Percentiles rank a stretch among this genome's conserved stretches.
Conservation (phyloP, 2,329 filamentous ascomycete genomes). For the Bipolaris sorokiniana region DNA sequence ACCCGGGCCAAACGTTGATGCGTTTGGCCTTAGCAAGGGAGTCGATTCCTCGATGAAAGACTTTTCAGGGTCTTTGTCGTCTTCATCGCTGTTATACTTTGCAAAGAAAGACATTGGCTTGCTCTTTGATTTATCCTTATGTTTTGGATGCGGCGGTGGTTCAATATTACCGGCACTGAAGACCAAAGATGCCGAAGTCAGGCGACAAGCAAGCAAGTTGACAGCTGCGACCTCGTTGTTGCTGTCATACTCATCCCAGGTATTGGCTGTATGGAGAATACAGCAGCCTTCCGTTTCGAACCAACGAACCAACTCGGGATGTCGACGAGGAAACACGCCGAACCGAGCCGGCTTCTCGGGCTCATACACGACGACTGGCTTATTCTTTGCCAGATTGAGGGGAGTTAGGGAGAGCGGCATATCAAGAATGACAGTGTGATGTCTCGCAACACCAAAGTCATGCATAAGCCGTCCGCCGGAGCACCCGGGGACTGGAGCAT, state of each 20-base stretch:
- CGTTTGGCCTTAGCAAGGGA: conserved; percentile 21
- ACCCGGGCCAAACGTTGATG: conserved; percentile 5
- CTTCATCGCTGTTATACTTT: conserved; percentile 49
- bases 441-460: conserved; percentile 71
- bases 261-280: conserved; percentile 75
- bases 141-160: conserved; percentile 53
- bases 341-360: conserved; percentile 64
- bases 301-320: conserved; percentile 66
- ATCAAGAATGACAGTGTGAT: conserved; percentile 71
- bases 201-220: conserved; percentile 69
- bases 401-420: conserved; percentile 70
- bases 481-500: conserved; percentile 65
- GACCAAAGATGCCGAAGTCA: conserved; percentile 69
- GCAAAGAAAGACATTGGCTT: conserved; percentile 56
- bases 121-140: conserved; percentile 11
- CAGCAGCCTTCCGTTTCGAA: conserved; percentile 71
- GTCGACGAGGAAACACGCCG: conserved; percentile 69
- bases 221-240: conserved; percentile 53
- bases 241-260: conserved; percentile 63
- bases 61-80: conserved; percentile 35
- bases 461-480: conserved; percentile 75
- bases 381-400: conserved; percentile 63
- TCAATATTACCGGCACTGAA: conserved; percentile 69
- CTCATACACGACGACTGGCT: conserved; percentile 66
- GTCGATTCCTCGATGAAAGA: conserved; percentile 34